Evolutionary conservation across 257 asterid species (phyloP).

Genomic region (Solanum boliviense): DNA sequence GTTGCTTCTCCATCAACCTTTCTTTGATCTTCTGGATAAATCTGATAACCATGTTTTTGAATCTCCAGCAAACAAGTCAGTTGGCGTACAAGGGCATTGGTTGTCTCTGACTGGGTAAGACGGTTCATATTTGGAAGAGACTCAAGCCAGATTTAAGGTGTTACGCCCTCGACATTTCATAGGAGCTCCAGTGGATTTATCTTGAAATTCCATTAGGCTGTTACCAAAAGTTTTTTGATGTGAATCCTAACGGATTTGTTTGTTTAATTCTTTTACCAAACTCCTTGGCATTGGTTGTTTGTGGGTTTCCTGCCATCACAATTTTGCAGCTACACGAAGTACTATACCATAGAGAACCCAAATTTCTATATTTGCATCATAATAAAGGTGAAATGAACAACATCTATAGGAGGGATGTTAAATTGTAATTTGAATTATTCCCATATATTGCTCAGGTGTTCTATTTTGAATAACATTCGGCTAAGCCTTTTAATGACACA

Average conservation of each 20-base stretch:
- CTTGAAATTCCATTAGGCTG: neutral
- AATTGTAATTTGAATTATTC: neutral
- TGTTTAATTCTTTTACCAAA: neutral
- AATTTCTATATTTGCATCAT: neutral
- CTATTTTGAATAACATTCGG: neutral
- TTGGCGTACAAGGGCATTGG: slow-evolving; percentile 94
- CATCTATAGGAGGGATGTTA: neutral
- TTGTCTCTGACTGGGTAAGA: slow-evolving; percentile 76
- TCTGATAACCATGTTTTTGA: neutral
- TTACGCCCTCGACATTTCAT: neutral
- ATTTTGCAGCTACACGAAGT: neutral
- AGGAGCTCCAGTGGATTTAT: neutral
- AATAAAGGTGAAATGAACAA: neutral
- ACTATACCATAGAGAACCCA: neutral
- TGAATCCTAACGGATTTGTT: neutral
- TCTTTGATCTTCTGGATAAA: neutral
- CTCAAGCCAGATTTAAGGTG: slow-evolving; percentile 62
- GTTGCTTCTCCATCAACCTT: neutral
- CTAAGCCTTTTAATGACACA: neutral
- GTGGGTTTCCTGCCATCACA: neutral
- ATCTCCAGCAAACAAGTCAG: slow-evolving; percentile 80
- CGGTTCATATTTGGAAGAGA: slow-evolving; percentile 93
- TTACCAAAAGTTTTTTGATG: neutral
- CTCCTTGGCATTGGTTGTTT: neutral
- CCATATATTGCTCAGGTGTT: neutral